Evolutionary conservation across 805 yeast genomes (phyloP).

Genomic region (Kockiozyma suomiensis): DNA sequence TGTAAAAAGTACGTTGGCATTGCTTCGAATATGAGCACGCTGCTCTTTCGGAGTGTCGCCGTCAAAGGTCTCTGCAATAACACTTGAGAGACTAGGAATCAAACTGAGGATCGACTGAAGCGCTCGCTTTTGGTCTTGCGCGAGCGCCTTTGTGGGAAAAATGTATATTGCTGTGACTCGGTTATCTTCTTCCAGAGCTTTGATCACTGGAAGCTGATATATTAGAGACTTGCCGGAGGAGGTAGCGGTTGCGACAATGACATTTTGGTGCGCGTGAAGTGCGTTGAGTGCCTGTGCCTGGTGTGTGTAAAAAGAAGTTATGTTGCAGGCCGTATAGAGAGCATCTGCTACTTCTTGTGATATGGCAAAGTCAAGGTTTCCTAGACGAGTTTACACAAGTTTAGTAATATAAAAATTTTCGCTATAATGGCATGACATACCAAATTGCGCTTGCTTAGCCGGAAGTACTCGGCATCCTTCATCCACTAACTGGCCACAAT

Average conservation of each 20-base stretch:
- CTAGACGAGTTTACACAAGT: constrained; percentile 8
- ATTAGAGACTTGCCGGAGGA: constrained; percentile 95
- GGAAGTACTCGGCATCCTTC: constrained; percentile 51
- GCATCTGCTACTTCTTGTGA: constrained; percentile 58
- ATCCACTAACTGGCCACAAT: constrained; percentile 63
- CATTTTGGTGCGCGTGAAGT: constrained; percentile 56
- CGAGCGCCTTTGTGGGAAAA: constrained; percentile 96
- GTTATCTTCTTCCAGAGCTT: constrained; percentile 48
- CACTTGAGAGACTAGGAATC: constrained; percentile 48
- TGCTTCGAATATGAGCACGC: constrained; percentile 57
- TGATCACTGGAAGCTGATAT: constrained; percentile 82
- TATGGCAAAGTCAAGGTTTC: constrained; percentile 49
- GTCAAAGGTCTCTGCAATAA: constrained; percentile 76
- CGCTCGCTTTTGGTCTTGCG: constrained; percentile 94
- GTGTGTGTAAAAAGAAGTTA: constrained; percentile 68
- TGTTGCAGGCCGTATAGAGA: constrained; percentile 51
- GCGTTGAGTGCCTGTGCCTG: constrained; percentile 77
- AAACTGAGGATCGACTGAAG: constrained; percentile 57
- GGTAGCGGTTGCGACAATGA: constrained; percentile 90
- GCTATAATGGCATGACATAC: too few species aligned
- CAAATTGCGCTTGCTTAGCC: constrained; percentile 50
- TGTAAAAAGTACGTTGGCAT: constrained; percentile 81
- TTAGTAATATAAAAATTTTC: too few species aligned
- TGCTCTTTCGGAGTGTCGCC: constrained; percentile 79
- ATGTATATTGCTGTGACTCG: constrained; percentile 75